These are phyloP conservation scores for Bidens hawaiensis DNA, from an alignment of 140 eudicot species.

Conservation along the genomic window DNA sequence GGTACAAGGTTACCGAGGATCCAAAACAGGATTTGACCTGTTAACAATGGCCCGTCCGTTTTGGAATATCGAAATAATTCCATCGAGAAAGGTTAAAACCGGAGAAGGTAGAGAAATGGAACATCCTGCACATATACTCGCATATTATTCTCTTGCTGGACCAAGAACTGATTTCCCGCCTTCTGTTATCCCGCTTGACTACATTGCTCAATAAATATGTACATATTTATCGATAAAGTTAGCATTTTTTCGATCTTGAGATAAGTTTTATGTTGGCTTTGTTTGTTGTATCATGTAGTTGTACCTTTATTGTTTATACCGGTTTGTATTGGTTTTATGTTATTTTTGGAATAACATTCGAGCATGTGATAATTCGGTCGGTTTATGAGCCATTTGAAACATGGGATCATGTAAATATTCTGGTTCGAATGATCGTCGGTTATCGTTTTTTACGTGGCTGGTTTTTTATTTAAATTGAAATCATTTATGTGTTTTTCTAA, in stretches of 20 bases:
- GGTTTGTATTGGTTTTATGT: constrained; percentile 15
- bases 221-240: background rate
- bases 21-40: constrained; percentile 17
- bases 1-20: constrained; percentile 9
- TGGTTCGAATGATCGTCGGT: too few species aligned
- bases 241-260: background rate
- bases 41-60: constrained; percentile 60
- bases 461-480: too few species aligned
- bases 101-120: constrained; percentile 36
- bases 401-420: too few species aligned
- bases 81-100: constrained; percentile 26
- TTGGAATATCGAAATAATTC: constrained; percentile 49
- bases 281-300: constrained; percentile 28
- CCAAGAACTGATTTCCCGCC: constrained; percentile 66
- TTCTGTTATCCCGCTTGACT: constrained; percentile 34
- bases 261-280: background rate
- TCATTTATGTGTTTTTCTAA: too few species aligned
- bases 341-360: constrained; percentile 4
- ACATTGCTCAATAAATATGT: constrained; percentile 9
- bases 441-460: too few species aligned
- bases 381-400: constrained; percentile 16
- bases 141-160: constrained; percentile 81
- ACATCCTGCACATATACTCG: constrained; percentile 76
- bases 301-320: constrained; percentile 21
- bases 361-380: background rate